Evolutionary conservation across 2,329 filamentous ascomycete species (phyloP).

Genomic region (Zasmidium citrigriseum): DNA sequence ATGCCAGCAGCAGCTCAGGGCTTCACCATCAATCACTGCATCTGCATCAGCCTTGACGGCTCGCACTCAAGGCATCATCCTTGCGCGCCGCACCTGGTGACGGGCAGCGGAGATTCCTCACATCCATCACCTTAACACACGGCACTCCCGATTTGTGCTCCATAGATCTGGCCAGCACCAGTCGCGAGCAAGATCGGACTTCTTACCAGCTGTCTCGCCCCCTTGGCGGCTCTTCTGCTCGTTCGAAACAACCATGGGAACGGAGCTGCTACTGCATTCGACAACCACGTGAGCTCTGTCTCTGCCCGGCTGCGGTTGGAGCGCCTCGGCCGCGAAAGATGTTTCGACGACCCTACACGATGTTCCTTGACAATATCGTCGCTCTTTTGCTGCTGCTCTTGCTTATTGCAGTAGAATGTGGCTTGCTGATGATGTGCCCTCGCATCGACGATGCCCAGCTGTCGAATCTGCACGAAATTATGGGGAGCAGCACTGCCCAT

Average conservation of each 20-base stretch:
- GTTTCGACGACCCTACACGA: too few species aligned
- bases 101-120: not conserved
- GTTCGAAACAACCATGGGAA: slow-evolving; percentile 2
- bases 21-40: too few species aligned
- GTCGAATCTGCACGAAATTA: slow-evolving; percentile 21
- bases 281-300: slow-evolving; percentile 7
- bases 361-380: slow-evolving; percentile 3
- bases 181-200: slow-evolving; percentile 12
- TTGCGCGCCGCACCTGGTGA: not conserved
- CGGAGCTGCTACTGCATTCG: slow-evolving; percentile 8
- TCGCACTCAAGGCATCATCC: not conserved
- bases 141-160: not conserved
- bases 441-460: slow-evolving; percentile 23
- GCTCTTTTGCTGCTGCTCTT: not conserved
- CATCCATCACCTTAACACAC: not conserved
- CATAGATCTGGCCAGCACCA: slow-evolving; percentile 11
- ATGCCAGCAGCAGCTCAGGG: not conserved
- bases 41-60: too few species aligned
- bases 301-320: not conserved
- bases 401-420: slow-evolving; percentile 3
- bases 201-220: too few species aligned
- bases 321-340: slow-evolving; percentile 1
- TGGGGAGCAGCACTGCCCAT: slow-evolving; percentile 14
- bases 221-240: too few species aligned
- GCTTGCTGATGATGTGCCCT: slow-evolving; percentile 6